Evolutionary conservation across 495 filamentous ascomycete species (phyloP).

Genomic region (Neurospora hispaniola): DNA sequence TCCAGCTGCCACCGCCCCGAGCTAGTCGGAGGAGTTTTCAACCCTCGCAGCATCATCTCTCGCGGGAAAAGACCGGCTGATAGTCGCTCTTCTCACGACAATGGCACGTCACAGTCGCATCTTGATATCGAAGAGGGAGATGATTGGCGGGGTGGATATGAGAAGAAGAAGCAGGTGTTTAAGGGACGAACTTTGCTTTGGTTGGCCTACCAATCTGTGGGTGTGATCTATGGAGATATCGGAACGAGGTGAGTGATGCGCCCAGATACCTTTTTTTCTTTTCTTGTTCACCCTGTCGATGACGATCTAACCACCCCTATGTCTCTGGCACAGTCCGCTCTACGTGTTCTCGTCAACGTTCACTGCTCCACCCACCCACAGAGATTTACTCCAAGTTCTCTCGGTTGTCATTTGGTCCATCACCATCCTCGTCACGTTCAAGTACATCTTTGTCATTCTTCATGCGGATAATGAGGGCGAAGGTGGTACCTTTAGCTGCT

Average conservation of each 20-base stretch:
- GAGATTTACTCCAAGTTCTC: slow-evolving; percentile 56
- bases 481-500: slow-evolving; percentile 65
- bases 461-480: slow-evolving; percentile 67
- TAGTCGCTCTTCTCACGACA: slow-evolving; percentile 16
- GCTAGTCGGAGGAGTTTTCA: slow-evolving; percentile 28
- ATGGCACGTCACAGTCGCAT: slow-evolving; percentile 10
- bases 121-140: slow-evolving; percentile 28
- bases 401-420: slow-evolving; percentile 68
- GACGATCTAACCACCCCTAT: not conserved
- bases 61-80: slow-evolving; percentile 13
- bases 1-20: not conserved
- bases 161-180: slow-evolving; percentile 34
- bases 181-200: slow-evolving; percentile 33
- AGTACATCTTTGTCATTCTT: slow-evolving; percentile 61
- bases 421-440: slow-evolving; percentile 62
- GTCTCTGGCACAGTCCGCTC: slow-evolving; percentile 33
- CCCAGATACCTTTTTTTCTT: not conserved
- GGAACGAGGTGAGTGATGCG: slow-evolving; percentile 43
- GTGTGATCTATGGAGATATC: slow-evolving; percentile 70
- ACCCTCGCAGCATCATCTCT: slow-evolving; percentile 25
- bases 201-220: slow-evolving; percentile 59
- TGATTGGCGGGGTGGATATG: slow-evolving; percentile 25
- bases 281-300: not conserved
- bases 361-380: slow-evolving; percentile 40
- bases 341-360: slow-evolving; percentile 69